Conservation (phyloP, 176 grass and related monocot genomes). For the Oryza officinalis region DNA sequence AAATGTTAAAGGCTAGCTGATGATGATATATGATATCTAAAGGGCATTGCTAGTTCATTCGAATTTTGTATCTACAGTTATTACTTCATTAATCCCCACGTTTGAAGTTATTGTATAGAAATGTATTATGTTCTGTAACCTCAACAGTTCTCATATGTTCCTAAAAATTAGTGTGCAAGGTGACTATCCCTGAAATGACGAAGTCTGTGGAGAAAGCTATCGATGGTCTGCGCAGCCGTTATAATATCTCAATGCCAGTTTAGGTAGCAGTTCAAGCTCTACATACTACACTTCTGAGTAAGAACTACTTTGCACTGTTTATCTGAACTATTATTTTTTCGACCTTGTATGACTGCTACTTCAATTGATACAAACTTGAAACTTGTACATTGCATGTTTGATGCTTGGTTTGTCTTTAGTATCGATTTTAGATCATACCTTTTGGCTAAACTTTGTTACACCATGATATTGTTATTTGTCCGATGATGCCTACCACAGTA, state of each 20-base stretch:
- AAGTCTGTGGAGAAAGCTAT: conserved; percentile 53
- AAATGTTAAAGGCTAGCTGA: neutral
- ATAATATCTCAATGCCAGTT: conserved; percentile 42
- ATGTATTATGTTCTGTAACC: neutral
- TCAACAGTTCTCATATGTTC: conserved; percentile 28
- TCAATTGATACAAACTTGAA: conserved; percentile 3
- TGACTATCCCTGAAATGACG: conserved; percentile 47
- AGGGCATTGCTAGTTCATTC: neutral
- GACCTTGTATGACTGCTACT: neutral
- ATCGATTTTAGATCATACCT: neutral
- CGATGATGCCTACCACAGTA: neutral
- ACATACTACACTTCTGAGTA: conserved; percentile 32
- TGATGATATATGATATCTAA: neutral
- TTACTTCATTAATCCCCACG: neutral
- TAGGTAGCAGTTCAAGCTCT: conserved; percentile 31
- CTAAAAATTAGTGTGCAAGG: conserved; percentile 47
- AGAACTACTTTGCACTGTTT: conserved; percentile 15
- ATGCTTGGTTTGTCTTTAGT: neutral
- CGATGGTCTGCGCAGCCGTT: conserved; percentile 38
- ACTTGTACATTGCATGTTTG: neutral
- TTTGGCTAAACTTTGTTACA: neutral
- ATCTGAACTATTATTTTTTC: neutral
- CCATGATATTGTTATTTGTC: neutral
- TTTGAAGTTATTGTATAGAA: neutral
- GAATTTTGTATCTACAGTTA: neutral